A percentile compares a stretch with the other conserved stretches of the same genome.
Conservation (phyloP, 169 alveolate genomes). For the Plasmodium chabaudi region DNA sequence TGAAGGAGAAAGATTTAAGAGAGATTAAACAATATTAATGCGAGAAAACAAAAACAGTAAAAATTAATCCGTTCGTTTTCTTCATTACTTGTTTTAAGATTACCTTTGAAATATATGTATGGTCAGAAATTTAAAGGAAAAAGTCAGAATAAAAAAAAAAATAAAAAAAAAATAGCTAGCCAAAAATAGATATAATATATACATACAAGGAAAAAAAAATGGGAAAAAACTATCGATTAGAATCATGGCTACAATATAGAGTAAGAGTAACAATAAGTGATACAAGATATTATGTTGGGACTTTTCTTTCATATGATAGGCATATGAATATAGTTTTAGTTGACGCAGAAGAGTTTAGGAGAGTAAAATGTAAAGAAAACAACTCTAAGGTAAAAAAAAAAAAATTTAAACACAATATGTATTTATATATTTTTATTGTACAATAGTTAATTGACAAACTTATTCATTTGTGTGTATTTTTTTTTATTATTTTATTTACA, state of each 20-base stretch:
- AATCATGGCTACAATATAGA: conserved; percentile 97
- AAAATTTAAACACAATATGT: conserved; percentile 7
- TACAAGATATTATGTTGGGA: conserved; percentile 96
- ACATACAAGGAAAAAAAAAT: conserved; percentile 46
- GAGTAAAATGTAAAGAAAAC: conserved; percentile 84
- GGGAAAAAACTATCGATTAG: conserved; percentile 92
- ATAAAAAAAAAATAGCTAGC: conserved; percentile 11
- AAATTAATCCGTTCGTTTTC: no score
- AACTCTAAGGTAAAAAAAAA: conserved; percentile 61
- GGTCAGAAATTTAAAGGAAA: not conserved
- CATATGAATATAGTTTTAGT: conserved; percentile 98
- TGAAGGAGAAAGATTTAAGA: not conserved
- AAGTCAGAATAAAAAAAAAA: not conserved
- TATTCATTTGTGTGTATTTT: not conserved
- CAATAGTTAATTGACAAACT: not conserved
- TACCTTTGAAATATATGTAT: not conserved
- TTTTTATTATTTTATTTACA: not conserved
- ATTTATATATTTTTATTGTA: not conserved
- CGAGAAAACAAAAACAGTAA: no score
- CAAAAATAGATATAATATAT: not conserved
- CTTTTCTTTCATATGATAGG: conserved; percentile 98
- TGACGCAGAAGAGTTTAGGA: conserved; percentile 98
- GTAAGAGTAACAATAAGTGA: conserved; percentile 96
- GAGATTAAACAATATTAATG: not conserved
- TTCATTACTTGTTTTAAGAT: no score